A percentile compares a stretch with the other conserved stretches of the same genome.
These are phyloP conservation scores for Moelleriella libera DNA, from an alignment of 2,329 filamentous ascomycete genomes.

Conservation along the genomic window DNA sequence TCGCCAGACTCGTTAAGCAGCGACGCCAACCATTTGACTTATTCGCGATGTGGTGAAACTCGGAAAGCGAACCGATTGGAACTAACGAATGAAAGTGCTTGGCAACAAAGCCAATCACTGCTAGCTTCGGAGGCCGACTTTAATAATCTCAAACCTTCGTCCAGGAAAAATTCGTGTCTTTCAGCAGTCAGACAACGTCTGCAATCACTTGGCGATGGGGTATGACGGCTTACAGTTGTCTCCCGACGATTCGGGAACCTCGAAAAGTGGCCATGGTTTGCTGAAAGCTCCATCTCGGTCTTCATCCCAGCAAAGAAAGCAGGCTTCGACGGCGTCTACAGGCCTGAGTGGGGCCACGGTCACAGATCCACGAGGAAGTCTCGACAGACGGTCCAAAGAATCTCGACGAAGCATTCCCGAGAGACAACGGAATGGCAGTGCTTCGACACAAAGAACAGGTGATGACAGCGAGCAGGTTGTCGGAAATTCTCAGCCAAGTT, in stretches of 20 bases:
- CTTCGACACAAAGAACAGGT: constrained; percentile 48
- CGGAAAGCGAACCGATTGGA: no score
- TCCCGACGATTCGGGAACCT: constrained; percentile 25
- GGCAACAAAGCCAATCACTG: neutral
- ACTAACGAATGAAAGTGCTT: no score
- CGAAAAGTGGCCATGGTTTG: constrained; percentile 36
- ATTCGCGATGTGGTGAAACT: no score
- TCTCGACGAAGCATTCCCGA: constrained; percentile 51
- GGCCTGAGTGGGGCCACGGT: constrained; percentile 46
- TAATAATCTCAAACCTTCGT: neutral
- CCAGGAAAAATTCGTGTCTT: neutral
- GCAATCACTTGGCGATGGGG: constrained; percentile 21
- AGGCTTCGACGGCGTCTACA: constrained; percentile 44
- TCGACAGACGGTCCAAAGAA: constrained; percentile 49
- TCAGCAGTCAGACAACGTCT: constrained; percentile 15
- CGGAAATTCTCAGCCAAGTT: constrained; percentile 35
- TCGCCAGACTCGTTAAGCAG: no score
- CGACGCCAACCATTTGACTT: no score
- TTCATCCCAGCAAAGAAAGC: constrained; percentile 43
- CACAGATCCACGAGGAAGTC: constrained; percentile 46
- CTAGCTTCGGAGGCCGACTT: neutral
- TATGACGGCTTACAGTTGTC: constrained; percentile 27
- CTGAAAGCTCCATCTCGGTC: constrained; percentile 48
- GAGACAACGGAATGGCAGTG: constrained; percentile 51
- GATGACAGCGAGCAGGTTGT: constrained; percentile 36